A percentile compares a stretch with the other conserved stretches of the same genome.
Evolutionary conservation across 2,329 filamentous ascomycete species (phyloP).

Genomic region (Fusarium nematophilum): DNA sequence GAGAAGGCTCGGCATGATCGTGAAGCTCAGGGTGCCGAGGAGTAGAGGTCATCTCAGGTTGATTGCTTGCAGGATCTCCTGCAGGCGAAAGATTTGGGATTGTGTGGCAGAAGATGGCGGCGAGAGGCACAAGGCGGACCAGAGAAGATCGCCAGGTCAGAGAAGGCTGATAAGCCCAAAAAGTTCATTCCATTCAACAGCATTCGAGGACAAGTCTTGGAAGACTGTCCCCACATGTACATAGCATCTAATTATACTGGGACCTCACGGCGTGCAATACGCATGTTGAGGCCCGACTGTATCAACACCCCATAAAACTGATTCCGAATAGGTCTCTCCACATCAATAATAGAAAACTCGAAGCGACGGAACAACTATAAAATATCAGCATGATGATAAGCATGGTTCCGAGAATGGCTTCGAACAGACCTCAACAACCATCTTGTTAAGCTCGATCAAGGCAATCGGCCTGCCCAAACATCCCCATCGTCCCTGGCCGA

Average conservation of each 20-base stretch:
- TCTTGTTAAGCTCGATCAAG: constrained; percentile 13
- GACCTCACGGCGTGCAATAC: not conserved
- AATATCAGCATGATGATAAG: not conserved
- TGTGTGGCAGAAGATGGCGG: no score
- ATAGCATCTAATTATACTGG: no score
- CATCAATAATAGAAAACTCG: not conserved
- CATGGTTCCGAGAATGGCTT: no score
- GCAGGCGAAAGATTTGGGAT: no score
- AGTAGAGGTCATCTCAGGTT: no score
- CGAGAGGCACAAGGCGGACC: no score
- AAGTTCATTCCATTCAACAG: no score
- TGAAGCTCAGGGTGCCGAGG: not conserved
- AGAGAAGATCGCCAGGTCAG: no score
- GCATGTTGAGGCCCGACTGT: not conserved
- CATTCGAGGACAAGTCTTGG: no score
- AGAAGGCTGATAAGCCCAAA: no score
- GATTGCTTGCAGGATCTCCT: no score
- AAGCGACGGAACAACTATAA: not conserved
- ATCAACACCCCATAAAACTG: not conserved
- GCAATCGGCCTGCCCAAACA: constrained; percentile 12
- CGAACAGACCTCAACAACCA: constrained; percentile 16
- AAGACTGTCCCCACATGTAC: no score
- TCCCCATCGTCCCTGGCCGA: constrained; percentile 11
- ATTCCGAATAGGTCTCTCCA: not conserved
- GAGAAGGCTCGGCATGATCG: constrained; percentile 8